Percentiles rank a stretch among this genome's conserved stretches.
Evolutionary conservation across 75 land plant species (phyloP).

Genomic region (Cunninghamia lanceolata): DNA sequence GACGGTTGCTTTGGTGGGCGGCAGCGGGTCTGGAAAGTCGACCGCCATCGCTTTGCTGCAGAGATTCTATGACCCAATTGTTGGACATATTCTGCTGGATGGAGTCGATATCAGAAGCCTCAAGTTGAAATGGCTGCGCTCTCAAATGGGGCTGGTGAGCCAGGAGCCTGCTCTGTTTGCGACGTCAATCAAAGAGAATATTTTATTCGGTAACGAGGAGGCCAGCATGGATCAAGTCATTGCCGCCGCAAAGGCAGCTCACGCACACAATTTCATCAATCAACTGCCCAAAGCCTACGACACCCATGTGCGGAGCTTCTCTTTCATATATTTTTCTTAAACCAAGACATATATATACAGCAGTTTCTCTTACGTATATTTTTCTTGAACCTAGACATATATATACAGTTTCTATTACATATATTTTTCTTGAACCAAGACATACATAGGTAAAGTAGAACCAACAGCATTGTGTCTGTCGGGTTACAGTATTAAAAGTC

Average conservation of each 20-base stretch:
- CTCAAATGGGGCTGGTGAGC: conserved; percentile 58
- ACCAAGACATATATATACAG: too few species aligned
- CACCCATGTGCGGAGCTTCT: conserved; percentile 38
- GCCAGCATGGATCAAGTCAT: conserved; percentile 44
- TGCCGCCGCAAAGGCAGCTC: conserved; percentile 44
- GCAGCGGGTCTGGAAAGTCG: conserved; percentile 66
- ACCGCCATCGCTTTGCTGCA: conserved; percentile 47
- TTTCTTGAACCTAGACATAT: too few species aligned
- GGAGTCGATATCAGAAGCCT: conserved; percentile 36
- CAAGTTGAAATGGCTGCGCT: conserved; percentile 50
- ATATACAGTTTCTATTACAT: too few species aligned
- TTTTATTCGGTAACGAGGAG: conserved; percentile 49
- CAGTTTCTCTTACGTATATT: too few species aligned
- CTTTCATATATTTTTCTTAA: too few species aligned
- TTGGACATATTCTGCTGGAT: conserved; percentile 51
- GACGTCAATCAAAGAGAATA: conserved; percentile 54
- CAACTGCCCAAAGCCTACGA: conserved; percentile 58
- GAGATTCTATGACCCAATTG: conserved; percentile 51
- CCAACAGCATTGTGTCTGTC: neutral
- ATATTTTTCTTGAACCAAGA: too few species aligned
- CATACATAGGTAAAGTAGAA: too few species aligned
- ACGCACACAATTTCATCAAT: conserved; percentile 64
- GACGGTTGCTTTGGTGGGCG: conserved; percentile 57
- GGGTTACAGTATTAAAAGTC: neutral
- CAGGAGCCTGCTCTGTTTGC: conserved; percentile 74